Evolutionary conservation across 2,329 filamentous ascomycete genomes (phyloP).

Genomic region (Aspergillus fumigatus): DNA sequence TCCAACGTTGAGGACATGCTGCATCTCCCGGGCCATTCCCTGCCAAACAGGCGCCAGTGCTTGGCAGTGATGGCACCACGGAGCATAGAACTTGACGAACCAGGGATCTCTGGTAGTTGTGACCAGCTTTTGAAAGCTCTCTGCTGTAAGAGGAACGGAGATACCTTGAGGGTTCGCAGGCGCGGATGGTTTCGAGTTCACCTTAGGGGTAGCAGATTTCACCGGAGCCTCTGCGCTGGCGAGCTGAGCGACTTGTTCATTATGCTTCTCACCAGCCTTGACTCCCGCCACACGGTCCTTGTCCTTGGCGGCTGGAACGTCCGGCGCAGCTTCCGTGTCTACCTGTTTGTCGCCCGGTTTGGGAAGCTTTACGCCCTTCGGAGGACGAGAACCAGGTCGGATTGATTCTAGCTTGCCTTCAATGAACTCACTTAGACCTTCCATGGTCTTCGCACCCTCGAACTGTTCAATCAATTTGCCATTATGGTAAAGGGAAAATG

Average conservation of each 20-base stretch:
- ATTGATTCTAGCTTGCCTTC: conserved; percentile 73
- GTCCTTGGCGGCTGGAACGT: conserved; percentile 38
- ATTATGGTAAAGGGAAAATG: conserved; percentile 74
- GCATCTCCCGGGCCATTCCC: conserved; percentile 86
- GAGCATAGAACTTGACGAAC: conserved; percentile 99
- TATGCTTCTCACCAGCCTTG: conserved; percentile 40
- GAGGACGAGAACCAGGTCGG: conserved; percentile 74
- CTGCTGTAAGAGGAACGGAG: conserved; percentile 71
- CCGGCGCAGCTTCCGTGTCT: conserved; percentile 38
- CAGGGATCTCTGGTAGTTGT: conserved; percentile 86
- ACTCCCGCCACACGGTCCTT: conserved; percentile 37
- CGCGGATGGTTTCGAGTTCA: conserved; percentile 47
- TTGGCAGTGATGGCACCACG: conserved; percentile 96
- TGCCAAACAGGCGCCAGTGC: conserved; percentile 86
- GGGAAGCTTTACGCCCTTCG: conserved; percentile 63
- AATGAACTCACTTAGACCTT: conserved; percentile 62
- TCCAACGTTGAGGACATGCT: conserved; percentile 82
- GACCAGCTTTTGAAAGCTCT: conserved; percentile 80
- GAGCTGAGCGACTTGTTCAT: conserved; percentile 33
- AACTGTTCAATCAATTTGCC: conserved; percentile 63
- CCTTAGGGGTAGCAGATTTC: conserved; percentile 39
- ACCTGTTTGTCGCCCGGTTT: conserved; percentile 59
- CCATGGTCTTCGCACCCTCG: conserved; percentile 64
- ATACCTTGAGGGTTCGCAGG: conserved; percentile 71
- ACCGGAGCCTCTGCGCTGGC: conserved; percentile 20